Evolutionary conservation across 1,284 basidiomycete genomes (phyloP), one percentile per base, ranked within the genome.

Genomic region (Xerocomus amazonicus): DNA sequence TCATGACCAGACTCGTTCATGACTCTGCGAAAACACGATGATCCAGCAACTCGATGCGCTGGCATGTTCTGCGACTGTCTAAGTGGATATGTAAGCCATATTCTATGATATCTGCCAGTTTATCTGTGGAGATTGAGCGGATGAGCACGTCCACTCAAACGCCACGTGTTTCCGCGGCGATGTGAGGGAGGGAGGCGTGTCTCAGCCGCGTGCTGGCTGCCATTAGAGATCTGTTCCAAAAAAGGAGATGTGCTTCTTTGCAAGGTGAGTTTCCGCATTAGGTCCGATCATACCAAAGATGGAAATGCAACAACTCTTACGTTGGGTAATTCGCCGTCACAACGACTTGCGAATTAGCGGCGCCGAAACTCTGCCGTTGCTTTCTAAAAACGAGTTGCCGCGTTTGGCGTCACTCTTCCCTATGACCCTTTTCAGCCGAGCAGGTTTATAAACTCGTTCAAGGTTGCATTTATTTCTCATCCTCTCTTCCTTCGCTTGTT

Each of bases 1-100:
- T 12, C 29, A 31, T 31, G 6, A 9, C 29, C 29, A 31, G 12
- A 31, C 12, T 9, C 29, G 29, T 12, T 31, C 29, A 23, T 23
- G 19, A 23, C 19, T n/a, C n/a, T 10, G 17, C 17, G 17, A 37
- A 43, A 10, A 28, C 73, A 90, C 77, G 50, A 88, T 83, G 57
- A 89, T 80, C 84, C 85, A 88, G 56, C 86, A 86, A 54, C 77
- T 75, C 50, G 77, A 63, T 19, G 62, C 53, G 19, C 47, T 67
- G 58, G 70, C 71, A 60, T 79, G 76, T 58, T 78, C 67, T 16
- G 69, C 68, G 12, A 80, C 19, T 23, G 19, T 23, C 3, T 23
- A 4, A 23, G 19, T 23, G 19, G 19, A 23, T 23, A 23, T 23
- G 19, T 23, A 4, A 23, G 19, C 19, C 19, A 23, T 23, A 23